phyloP scores from a whole-genome alignment of 768 basidiomycete genomes.

The Tylopilus felleus region DNA sequence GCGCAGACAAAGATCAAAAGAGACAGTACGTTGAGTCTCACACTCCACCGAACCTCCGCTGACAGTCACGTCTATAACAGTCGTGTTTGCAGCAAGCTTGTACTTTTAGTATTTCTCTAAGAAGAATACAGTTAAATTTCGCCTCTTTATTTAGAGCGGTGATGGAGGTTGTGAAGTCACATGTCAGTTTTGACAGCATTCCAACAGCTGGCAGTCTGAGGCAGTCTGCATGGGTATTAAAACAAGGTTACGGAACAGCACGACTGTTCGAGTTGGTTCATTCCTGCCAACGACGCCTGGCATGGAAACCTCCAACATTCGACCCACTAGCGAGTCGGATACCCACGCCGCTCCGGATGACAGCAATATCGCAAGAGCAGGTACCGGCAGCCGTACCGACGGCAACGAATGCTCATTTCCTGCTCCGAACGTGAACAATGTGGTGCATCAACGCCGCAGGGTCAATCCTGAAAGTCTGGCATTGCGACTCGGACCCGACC shows the following conservation, averaged over 20 bases:
- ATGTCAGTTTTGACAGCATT: slow-evolving; percentile 17
- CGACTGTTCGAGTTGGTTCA: neutral
- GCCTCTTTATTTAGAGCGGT: neutral
- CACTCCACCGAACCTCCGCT: neutral
- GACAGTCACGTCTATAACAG: slow-evolving; percentile 36
- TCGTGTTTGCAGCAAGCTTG: slow-evolving; percentile 84
- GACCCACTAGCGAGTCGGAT: neutral
- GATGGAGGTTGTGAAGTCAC: slow-evolving; percentile 2
- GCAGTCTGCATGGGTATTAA: slow-evolving; percentile 13
- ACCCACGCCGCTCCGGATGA: neutral
- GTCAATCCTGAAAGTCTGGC: slow-evolving; percentile 72
- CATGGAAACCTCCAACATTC: slow-evolving; percentile 12
- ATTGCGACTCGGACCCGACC: slow-evolving; percentile 59
- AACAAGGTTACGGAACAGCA: slow-evolving; percentile 4
- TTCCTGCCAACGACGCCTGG: neutral
- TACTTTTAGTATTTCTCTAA: slow-evolving; percentile 55
- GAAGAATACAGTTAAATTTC: neutral
- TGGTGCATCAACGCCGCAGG: slow-evolving; percentile 35
- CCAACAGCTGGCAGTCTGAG: slow-evolving; percentile 9
- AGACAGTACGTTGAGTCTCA: slow-evolving; percentile 68
- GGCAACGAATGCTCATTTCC: neutral
- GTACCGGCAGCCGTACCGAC: slow-evolving; percentile 9
- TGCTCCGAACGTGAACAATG: slow-evolving; percentile 1
- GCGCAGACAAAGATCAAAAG: slow-evolving; percentile 91
- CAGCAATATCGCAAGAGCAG: slow-evolving; percentile 1